Evolutionary conservation across 2,329 filamentous ascomycete genomes (phyloP).

Genomic region (Fusarium sp.): DNA sequence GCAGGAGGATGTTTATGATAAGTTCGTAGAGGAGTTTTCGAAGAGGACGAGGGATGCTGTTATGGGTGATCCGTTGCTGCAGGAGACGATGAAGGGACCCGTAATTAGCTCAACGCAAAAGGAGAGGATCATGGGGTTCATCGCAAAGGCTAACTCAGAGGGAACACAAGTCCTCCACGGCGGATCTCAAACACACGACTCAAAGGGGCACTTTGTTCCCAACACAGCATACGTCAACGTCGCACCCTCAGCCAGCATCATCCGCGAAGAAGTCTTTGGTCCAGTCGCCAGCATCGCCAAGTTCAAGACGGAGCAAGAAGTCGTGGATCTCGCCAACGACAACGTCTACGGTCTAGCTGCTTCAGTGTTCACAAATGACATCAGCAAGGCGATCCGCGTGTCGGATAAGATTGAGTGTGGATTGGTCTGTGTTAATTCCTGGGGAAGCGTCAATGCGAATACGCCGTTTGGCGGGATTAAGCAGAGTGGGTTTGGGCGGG

Average conservation of each 20-base stretch:
- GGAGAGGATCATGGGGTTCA: conserved; percentile 53
- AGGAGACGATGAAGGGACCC: conserved; percentile 46
- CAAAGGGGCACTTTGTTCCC: conserved; percentile 40
- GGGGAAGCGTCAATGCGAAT: conserved; percentile 38
- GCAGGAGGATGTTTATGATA: conserved; percentile 62
- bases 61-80: conserved; percentile 36
- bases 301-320: conserved; percentile 25
- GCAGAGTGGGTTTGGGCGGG: conserved; percentile 45
- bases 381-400: conserved; percentile 43
- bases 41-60: conserved; percentile 10
- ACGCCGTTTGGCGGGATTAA: conserved; percentile 48
- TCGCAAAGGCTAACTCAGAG: conserved; percentile 44
- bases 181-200: conserved; percentile 4
- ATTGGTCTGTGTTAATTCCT: conserved; percentile 69
- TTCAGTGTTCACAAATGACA: conserved; percentile 60
- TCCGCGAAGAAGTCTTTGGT: conserved; percentile 24
- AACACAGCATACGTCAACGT: conserved; percentile 44
- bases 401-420: conserved; percentile 63
- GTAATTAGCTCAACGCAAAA: conserved; percentile 69
- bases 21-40: conserved; percentile 8
- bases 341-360: conserved; percentile 18
- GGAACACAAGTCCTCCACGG: conserved; percentile 30
- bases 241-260: background rate
- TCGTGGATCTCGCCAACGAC: conserved; percentile 4
- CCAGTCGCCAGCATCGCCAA: conserved; percentile 23